These are phyloP conservation scores for Coelastrella sp. DNA, from an alignment of 139 green algal genomes.

Conservation along the genomic window DNA sequence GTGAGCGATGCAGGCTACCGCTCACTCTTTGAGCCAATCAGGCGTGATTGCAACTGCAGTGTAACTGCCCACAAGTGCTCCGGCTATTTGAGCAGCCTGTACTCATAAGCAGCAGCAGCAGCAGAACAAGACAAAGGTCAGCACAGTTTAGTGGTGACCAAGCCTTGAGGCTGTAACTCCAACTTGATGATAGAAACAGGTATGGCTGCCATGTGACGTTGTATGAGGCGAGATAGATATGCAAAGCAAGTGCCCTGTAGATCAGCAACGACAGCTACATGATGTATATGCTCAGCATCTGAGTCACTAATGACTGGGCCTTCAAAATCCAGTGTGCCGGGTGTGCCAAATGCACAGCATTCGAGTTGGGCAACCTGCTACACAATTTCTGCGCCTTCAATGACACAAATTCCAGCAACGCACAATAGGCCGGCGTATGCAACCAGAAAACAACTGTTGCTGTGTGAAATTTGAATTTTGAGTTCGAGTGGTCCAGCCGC, in stretches of 20 bases:
- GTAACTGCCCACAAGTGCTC: slow-evolving; percentile 44
- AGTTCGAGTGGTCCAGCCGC: no score
- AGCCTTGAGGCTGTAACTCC: no score
- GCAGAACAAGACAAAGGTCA: neutral
- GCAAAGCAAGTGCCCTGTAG: no score
- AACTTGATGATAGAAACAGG: neutral
- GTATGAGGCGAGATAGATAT: no score
- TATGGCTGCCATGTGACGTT: no score
- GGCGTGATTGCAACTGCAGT: slow-evolving; percentile 44
- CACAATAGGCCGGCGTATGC: neutral
- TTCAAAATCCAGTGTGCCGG: no score
- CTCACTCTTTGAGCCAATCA: slow-evolving; percentile 55
- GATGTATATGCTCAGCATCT: slow-evolving; percentile 44
- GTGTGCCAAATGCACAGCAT: no score
- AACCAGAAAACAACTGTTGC: neutral
- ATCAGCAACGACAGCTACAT: no score
- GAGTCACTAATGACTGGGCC: no score
- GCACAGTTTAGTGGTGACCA: no score
- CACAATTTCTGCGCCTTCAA: neutral
- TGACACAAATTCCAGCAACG: neutral
- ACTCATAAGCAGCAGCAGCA: neutral
- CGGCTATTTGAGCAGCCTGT: slow-evolving; percentile 49
- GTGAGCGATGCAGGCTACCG: neutral
- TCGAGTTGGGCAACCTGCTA: no score
- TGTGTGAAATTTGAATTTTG: no score